Conservation (phyloP, 805 yeast species). For the Saturnispora saitoi region DNA sequence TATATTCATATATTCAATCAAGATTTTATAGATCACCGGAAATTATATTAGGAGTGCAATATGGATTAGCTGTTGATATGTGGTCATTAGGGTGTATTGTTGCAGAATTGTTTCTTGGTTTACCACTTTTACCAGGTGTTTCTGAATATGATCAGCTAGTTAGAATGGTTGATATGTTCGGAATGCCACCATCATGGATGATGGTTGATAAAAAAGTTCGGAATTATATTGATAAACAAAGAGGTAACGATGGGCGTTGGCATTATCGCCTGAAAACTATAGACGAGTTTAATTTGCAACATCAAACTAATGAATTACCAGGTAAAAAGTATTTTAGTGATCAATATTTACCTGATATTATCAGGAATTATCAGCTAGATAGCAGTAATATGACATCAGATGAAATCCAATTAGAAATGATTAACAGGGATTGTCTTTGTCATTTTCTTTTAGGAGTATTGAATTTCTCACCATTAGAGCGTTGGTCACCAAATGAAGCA, state of each 20-base stretch:
- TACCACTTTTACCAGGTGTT: slow-evolving; percentile 82
- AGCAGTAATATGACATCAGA: slow-evolving; percentile 45
- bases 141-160: slow-evolving; percentile 87
- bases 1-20: slow-evolving; percentile 85
- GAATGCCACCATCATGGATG: slow-evolving; percentile 93
- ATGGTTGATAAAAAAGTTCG: slow-evolving; percentile 80
- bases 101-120: slow-evolving; percentile 77
- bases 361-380: slow-evolving; percentile 65
- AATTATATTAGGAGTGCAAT: slow-evolving; percentile 73
- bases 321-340: slow-evolving; percentile 74
- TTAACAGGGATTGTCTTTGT: slow-evolving; percentile 58
- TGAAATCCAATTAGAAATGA: slow-evolving; percentile 61
- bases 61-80: slow-evolving; percentile 91
- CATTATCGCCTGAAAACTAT: slow-evolving; percentile 28
- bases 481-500: slow-evolving; percentile 98
- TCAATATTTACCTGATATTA: slow-evolving; percentile 58
- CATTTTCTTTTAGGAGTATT: slow-evolving; percentile 75
- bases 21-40: slow-evolving; percentile 98
- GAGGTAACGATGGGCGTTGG: slow-evolving; percentile 28
- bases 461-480: slow-evolving; percentile 81
- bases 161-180: slow-evolving; percentile 75
- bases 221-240: slow-evolving; percentile 42
- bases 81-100: slow-evolving; percentile 98
- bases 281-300: slow-evolving; percentile 45
- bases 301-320: slow-evolving; percentile 57